phyloP scores from a whole-genome alignment of 2,329 filamentous ascomycete genomes.

The Fusarium luffae region DNA sequence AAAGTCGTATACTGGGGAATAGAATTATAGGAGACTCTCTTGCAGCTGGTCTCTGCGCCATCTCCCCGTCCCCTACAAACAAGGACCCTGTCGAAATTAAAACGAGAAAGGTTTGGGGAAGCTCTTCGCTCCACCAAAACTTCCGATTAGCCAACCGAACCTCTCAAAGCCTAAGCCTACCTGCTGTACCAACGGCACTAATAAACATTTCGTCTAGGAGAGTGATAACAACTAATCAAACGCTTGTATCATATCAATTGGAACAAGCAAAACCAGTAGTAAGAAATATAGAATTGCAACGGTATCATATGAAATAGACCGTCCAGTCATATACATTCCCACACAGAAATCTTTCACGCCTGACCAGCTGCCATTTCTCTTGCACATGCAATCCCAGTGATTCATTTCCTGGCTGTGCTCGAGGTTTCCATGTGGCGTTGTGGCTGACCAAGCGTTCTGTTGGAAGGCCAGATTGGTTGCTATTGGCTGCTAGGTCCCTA shows the following conservation, averaged over 20 bases:
- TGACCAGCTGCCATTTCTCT: neutral
- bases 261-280: neutral
- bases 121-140: slow-evolving; percentile 24
- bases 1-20: slow-evolving; percentile 5
- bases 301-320: neutral
- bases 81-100: slow-evolving; percentile 38
- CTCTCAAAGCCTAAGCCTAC: slow-evolving; percentile 7
- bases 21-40: slow-evolving; percentile 32
- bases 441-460: no score
- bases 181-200: neutral
- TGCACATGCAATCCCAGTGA: neutral
- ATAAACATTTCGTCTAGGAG: neutral
- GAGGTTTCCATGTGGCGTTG: no score
- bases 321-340: neutral
- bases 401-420: neutral
- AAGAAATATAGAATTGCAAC: neutral
- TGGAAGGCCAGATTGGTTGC: no score
- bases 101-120: slow-evolving; percentile 35
- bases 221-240: neutral
- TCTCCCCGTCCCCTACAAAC: slow-evolving; percentile 21
- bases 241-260: neutral
- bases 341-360: neutral
- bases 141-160: slow-evolving; percentile 7
- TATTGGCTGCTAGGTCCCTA: no score
- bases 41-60: slow-evolving; percentile 6